These are phyloP conservation scores for Bremia lactucae DNA, from an alignment of 352 stramenopile genomes.

Conservation along the genomic window DNA sequence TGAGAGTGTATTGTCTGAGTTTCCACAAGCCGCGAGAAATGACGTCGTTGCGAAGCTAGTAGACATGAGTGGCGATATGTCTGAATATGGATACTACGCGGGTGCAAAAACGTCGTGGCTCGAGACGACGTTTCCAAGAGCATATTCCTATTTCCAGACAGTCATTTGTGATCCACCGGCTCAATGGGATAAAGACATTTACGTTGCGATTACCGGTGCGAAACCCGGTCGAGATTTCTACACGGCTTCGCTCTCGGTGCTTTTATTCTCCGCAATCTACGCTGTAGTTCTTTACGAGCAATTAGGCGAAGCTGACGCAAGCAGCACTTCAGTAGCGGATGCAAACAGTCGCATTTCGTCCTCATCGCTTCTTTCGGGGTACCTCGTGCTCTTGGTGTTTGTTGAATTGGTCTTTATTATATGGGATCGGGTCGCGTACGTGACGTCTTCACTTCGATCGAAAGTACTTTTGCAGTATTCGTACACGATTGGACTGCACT, in stretches of 20 bases:
- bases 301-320: slow-evolving; percentile 48
- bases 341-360: slow-evolving; percentile 46
- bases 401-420: slow-evolving; percentile 75
- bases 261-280: slow-evolving; percentile 57
- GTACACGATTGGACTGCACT: slow-evolving; percentile 57
- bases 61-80: slow-evolving; percentile 45
- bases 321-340: slow-evolving; percentile 22
- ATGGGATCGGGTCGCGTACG: slow-evolving; percentile 78
- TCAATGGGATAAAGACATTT: slow-evolving; percentile 82
- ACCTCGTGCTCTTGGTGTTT: slow-evolving; percentile 75
- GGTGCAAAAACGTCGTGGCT: slow-evolving; percentile 48
- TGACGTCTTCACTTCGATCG: slow-evolving; percentile 54
- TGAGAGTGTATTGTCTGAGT: slow-evolving; percentile 6
- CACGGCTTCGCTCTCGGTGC: slow-evolving; percentile 47
- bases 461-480: slow-evolving; percentile 76
- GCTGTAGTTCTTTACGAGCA: slow-evolving; percentile 69
- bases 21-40: slow-evolving; percentile 10
- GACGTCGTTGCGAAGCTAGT: slow-evolving; percentile 45
- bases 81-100: slow-evolving; percentile 24
- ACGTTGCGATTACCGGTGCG: slow-evolving; percentile 61
- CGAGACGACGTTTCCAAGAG: slow-evolving; percentile 34
- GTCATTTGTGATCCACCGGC: slow-evolving; percentile 52
- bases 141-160: slow-evolving; percentile 47
- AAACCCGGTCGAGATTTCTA: slow-evolving; percentile 78
- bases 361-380: slow-evolving; percentile 73